Percentiles rank a stretch among this genome's conserved stretches.
These are phyloP conservation scores for Trypanosoma lewisi DNA, from an alignment of 208 protist genomes.

Conservation along the genomic window DNA sequence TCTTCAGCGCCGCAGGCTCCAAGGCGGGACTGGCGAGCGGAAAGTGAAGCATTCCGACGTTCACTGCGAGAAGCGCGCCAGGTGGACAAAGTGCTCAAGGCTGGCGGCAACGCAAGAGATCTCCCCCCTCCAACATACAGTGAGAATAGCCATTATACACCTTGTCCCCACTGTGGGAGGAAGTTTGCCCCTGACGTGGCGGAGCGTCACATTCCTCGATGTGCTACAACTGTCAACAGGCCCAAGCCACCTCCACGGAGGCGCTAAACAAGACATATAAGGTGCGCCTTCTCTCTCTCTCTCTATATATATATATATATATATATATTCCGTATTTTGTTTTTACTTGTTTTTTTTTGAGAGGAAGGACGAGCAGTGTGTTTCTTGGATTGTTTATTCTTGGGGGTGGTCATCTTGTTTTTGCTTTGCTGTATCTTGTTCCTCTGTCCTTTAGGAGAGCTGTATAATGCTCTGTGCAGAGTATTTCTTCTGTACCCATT, in stretches of 20 bases:
- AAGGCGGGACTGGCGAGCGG: constrained; percentile 81
- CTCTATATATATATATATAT: background rate
- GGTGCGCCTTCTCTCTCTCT: background rate
- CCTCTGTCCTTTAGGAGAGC: too few relatives aligned
- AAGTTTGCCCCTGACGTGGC: constrained; percentile 83
- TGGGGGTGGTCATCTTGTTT: too few relatives aligned
- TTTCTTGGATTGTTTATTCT: too few relatives aligned
- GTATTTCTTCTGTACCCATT: too few relatives aligned
- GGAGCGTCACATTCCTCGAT: constrained; percentile 85
- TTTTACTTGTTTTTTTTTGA: constrained; percentile 20
- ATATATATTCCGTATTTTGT: background rate
- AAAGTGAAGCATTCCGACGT: constrained; percentile 77
- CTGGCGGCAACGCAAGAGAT: constrained; percentile 65
- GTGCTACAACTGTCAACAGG: constrained; percentile 72
- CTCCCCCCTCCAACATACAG: constrained; percentile 88
- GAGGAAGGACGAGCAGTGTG: too few relatives aligned
- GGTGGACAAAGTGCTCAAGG: constrained; percentile 73
- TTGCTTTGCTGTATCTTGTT: too few relatives aligned
- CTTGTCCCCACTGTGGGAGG: constrained; percentile 83
- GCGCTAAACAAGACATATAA: constrained; percentile 16
- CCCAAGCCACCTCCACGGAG: constrained; percentile 82
- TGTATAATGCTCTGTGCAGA: too few relatives aligned
- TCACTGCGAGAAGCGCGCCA: constrained; percentile 75
- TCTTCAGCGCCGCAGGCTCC: background rate
- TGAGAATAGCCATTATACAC: constrained; percentile 79